Evolutionary conservation across 129 eudicot genomes (phyloP).

Genomic region (Flaveria linearis): DNA sequence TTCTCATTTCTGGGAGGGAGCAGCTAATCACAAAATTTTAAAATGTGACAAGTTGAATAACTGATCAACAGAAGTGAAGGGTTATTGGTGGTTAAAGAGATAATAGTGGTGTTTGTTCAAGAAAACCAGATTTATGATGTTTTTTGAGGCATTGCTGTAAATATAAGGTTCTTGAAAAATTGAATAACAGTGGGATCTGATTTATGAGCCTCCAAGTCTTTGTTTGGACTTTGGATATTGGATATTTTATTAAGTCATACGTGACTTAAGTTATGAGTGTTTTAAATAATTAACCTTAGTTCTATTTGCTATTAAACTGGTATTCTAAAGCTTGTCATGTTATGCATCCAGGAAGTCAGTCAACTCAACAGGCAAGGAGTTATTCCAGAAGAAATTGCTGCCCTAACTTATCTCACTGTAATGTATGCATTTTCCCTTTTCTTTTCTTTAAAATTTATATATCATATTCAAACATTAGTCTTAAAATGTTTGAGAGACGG

Average conservation of each 20-base stretch:
- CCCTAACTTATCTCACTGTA: constrained; percentile 45
- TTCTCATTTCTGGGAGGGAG: not conserved
- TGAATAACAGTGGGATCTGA: too few relatives aligned
- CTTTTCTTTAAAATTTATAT: not conserved
- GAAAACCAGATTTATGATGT: too few relatives aligned
- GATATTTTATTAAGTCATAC: too few relatives aligned
- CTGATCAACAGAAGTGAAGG: too few relatives aligned
- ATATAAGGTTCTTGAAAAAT: too few relatives aligned
- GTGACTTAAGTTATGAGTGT: not conserved
- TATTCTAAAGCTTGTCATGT: constrained; percentile 3
- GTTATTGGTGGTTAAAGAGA: too few relatives aligned
- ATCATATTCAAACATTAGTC: constrained; percentile 6
- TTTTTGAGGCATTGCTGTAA: too few relatives aligned
- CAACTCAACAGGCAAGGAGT: constrained; percentile 44
- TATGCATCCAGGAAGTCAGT: constrained; percentile 43
- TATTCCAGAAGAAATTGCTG: constrained; percentile 47
- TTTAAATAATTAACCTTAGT: not conserved
- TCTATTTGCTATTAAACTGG: not conserved
- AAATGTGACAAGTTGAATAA: not conserved
- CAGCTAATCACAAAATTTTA: not conserved
- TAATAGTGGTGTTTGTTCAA: too few relatives aligned
- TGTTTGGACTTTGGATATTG: too few relatives aligned
- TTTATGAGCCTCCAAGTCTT: too few relatives aligned
- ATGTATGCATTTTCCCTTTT: constrained; percentile 39
- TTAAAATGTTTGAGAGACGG: constrained; percentile 10